Evolutionary conservation across 176 grass and related monocot genomes (phyloP).

Genomic region (Phoenix dactylifera): DNA sequence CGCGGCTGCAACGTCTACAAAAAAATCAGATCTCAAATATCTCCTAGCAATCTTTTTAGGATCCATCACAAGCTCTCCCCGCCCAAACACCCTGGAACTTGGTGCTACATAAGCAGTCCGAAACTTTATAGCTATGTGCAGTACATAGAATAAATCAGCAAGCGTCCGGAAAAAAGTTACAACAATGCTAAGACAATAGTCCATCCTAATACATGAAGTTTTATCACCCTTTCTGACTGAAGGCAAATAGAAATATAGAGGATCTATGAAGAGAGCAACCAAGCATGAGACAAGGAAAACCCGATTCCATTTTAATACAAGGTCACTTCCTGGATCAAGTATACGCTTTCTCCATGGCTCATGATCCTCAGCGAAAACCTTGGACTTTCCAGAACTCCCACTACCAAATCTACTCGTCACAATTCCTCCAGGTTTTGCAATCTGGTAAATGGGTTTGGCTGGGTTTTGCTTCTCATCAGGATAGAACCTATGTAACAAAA

Average conservation of each 20-base stretch:
- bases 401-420: constrained; percentile 28
- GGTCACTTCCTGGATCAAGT: constrained; percentile 71
- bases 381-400: constrained; percentile 33
- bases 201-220: constrained; percentile 46
- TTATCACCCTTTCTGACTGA: constrained; percentile 15
- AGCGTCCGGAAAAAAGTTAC: constrained; percentile 63
- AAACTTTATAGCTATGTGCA: constrained; percentile 85
- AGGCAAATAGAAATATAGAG: constrained; percentile 90
- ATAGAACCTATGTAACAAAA: constrained; percentile 37
- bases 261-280: constrained; percentile 79
- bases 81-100: constrained; percentile 69
- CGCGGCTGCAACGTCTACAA: constrained; percentile 58
- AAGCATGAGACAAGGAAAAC: constrained; percentile 66
- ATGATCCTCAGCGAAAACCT: constrained; percentile 33
- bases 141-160: constrained; percentile 65
- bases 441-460: constrained; percentile 47
- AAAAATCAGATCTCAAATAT: constrained; percentile 82
- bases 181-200: constrained; percentile 37
- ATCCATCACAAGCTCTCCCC: constrained; percentile 76
- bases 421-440: constrained; percentile 17
- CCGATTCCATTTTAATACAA: constrained; percentile 73
- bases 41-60: constrained; percentile 67
- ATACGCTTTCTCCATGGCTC: constrained; percentile 39
- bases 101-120: constrained; percentile 80
- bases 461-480: constrained; percentile 56